Evolutionary conservation across 257 asterid genomes (phyloP).

Genomic region (Nicotiana paniculata): DNA sequence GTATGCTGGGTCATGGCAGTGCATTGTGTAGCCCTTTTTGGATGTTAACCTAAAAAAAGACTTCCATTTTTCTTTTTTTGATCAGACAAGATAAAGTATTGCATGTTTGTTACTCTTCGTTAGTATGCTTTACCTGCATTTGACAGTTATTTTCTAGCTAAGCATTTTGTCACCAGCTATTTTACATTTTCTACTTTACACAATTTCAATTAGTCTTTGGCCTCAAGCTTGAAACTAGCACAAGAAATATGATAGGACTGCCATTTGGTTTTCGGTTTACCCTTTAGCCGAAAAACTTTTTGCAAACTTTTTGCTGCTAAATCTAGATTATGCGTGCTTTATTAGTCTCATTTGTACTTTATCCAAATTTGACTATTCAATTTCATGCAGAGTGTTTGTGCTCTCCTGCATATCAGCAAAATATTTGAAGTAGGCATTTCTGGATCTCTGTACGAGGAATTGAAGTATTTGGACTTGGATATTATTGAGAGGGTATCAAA

Average conservation of each 20-base stretch:
- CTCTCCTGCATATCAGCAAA: constrained; percentile 83
- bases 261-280: not conserved
- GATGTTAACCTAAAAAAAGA: not conserved
- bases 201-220: not conserved
- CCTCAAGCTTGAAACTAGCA: not conserved
- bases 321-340: not conserved
- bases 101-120: not conserved
- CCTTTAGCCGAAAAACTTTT: not conserved
- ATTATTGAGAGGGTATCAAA: constrained; percentile 60
- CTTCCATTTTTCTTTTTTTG: not conserved
- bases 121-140: not conserved
- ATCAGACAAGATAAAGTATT: not conserved
- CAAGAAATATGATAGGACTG: not conserved
- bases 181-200: not conserved
- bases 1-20: constrained; percentile 4
- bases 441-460: constrained; percentile 61
- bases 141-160: not conserved
- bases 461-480: constrained; percentile 61
- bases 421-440: constrained; percentile 92
- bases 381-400: constrained; percentile 62
- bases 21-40: not conserved
- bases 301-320: not conserved
- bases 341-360: constrained; percentile 4
- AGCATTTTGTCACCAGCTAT: not conserved
- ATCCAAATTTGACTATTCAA: not conserved